Percentiles rank a stretch among this genome's conserved stretches.
Conservation (phyloP, 1,284 basidiomycete species). For the Chondrostereum purpureum region DNA sequence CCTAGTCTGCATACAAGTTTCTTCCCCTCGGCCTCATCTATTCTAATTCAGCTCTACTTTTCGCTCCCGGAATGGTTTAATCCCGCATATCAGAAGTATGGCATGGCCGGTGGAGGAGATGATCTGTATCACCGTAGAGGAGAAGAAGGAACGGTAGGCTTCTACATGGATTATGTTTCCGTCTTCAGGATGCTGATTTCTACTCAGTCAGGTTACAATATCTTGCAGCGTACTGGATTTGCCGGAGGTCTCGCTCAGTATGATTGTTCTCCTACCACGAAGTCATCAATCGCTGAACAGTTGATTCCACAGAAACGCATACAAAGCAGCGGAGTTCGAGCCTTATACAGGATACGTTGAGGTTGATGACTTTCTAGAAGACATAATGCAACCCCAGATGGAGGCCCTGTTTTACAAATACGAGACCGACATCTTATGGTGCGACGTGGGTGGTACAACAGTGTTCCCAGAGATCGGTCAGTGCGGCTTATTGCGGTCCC, state of each 20-base stretch:
- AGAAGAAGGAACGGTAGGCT: not conserved
- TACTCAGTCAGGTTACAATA: conserved; percentile 23
- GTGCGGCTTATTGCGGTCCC: not conserved
- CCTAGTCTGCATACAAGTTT: not conserved
- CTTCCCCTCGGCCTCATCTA: not conserved
- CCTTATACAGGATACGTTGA: conserved; percentile 31
- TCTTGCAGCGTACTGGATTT: conserved; percentile 23
- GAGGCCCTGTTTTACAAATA: conserved; percentile 5
- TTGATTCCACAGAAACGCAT: conserved; percentile 21
- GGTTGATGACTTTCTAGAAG: conserved; percentile 29
- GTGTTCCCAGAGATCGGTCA: conserved; percentile 2
- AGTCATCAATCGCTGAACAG: not conserved
- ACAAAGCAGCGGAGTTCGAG: conserved; percentile 26
- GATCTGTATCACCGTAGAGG: conserved; percentile 10
- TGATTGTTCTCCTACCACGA: not conserved
- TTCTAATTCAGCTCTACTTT: conserved; percentile 16
- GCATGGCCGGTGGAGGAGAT: conserved; percentile 10
- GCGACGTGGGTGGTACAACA: conserved; percentile 2
- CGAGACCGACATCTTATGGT: conserved; percentile 9
- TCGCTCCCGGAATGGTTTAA: conserved; percentile 25
- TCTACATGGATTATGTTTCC: conserved; percentile 12
- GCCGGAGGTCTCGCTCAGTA: conserved; percentile 27
- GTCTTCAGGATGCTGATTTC: conserved; percentile 18
- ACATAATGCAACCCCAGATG: conserved; percentile 22
- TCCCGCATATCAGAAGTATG: conserved; percentile 11